phyloP scores from a whole-genome alignment of 176 grass and related monocot genomes.

The Avena insularis region DNA sequence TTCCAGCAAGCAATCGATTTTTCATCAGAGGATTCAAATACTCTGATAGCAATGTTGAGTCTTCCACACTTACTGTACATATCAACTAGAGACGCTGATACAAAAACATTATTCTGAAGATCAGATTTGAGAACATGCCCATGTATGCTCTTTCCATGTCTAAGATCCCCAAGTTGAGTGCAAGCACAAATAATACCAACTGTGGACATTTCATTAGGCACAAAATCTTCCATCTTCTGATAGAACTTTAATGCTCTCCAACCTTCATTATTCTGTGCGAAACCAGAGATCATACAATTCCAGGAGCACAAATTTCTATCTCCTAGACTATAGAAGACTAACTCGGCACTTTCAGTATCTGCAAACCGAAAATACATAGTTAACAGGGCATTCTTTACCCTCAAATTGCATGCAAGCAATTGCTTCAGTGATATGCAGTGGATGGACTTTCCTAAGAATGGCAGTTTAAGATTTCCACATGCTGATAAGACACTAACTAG shows the following conservation, averaged over 20 bases:
- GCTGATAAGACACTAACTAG: conserved; percentile 68
- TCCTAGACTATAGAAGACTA: conserved; percentile 50
- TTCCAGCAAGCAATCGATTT: conserved; percentile 90
- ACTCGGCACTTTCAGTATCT: conserved; percentile 67
- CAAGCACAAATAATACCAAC: conserved; percentile 69
- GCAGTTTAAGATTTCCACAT: conserved; percentile 66
- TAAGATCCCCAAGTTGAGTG: conserved; percentile 64
- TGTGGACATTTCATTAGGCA: conserved; percentile 64
- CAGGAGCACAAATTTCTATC: conserved; percentile 76
- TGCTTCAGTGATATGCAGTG: conserved; percentile 65
- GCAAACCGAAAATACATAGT: conserved; percentile 74
- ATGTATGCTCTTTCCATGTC: conserved; percentile 73
- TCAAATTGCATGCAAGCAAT: conserved; percentile 55
- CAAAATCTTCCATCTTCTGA: conserved; percentile 53
- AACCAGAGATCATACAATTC: conserved; percentile 89
- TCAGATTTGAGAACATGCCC: conserved; percentile 60
- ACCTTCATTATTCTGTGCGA: conserved; percentile 61
- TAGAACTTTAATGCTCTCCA: conserved; percentile 72
- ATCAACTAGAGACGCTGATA: conserved; percentile 81
- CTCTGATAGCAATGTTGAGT: conserved; percentile 51
- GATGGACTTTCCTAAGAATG: conserved; percentile 49
- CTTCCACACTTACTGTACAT: conserved; percentile 91
- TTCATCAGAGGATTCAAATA: conserved; percentile 64
- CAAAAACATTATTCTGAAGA: conserved; percentile 65
- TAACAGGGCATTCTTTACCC: conserved; percentile 73